These are phyloP conservation scores for Penicillium sp. DNA, from an alignment of 2,329 filamentous ascomycete species.

Conservation along the genomic window DNA sequence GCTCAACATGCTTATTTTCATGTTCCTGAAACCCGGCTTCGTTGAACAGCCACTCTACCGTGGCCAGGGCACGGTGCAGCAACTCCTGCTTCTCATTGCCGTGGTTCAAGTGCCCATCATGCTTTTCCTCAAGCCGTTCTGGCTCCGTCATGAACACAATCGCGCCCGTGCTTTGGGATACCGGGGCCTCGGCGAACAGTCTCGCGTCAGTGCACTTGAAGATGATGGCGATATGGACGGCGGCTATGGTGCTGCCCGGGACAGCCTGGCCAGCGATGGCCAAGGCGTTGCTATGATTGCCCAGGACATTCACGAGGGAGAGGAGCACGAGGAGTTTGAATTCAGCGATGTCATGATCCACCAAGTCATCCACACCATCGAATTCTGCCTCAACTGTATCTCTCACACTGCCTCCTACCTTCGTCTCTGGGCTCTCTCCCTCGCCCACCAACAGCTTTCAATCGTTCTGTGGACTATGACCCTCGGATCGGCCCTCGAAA, in stretches of 20 bases:
- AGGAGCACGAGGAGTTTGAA: constrained; percentile 94
- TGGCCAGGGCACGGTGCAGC: constrained; percentile 74
- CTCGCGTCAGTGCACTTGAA: constrained; percentile 84
- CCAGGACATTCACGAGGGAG: constrained; percentile 70
- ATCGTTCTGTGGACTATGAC: constrained; percentile 98
- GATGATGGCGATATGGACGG: constrained; percentile 74
- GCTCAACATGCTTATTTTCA: constrained; percentile 99
- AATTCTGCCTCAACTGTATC: constrained; percentile 99
- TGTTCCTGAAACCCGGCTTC: constrained; percentile 88
- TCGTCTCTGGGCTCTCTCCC: constrained; percentile 94
- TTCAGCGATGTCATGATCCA: constrained; percentile 98
- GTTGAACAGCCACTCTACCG: constrained; percentile 69
- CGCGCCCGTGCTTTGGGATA: constrained; percentile 83
- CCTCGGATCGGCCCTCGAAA: constrained; percentile 70
- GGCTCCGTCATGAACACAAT: constrained; percentile 92
- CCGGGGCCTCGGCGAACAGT: constrained; percentile 85
- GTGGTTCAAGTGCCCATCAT: constrained; percentile 84
- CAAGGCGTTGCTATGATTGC: constrained; percentile 87
- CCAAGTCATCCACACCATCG: constrained; percentile 97
- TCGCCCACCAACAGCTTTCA: constrained; percentile 96
- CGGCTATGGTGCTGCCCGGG: constrained; percentile 59
- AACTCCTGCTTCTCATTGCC: constrained; percentile 76
- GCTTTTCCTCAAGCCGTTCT: constrained; percentile 93
- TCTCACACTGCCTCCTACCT: constrained; percentile 98
- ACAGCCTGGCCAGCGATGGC: constrained; percentile 71